phyloP scores from a whole-genome alignment of 352 stramenopile genomes.

The Stephanocyclus meneghinianus region DNA sequence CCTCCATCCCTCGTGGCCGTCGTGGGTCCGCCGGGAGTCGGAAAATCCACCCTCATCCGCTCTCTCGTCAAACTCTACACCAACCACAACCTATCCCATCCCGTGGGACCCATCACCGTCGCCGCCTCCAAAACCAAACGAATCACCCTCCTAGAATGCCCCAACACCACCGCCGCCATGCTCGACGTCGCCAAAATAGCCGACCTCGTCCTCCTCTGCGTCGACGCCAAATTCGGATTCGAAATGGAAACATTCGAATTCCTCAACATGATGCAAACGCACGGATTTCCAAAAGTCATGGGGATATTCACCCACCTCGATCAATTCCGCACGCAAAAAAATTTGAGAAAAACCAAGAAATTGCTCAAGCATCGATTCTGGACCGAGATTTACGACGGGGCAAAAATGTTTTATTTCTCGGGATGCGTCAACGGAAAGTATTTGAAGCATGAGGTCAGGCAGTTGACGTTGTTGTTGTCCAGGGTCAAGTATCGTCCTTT shows the following conservation, averaged over 20 bases:
- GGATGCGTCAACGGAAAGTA: constrained; percentile 98
- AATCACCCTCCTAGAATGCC: constrained; percentile 99
- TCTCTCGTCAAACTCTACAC: constrained; percentile 99
- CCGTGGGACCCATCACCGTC: constrained; percentile 98
- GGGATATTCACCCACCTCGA: constrained; percentile 99
- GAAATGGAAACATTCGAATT: constrained; percentile 99
- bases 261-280: constrained; percentile 97
- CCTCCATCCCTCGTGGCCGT: constrained; percentile 95
- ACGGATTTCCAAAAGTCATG: constrained; percentile 91
- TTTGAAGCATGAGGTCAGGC: constrained; percentile 98
- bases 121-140: constrained; percentile 96
- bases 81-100: constrained; percentile 94
- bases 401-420: constrained; percentile 91
- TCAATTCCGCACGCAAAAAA: constrained; percentile 97
- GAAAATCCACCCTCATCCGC: constrained; percentile 98
- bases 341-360: constrained; percentile 97
- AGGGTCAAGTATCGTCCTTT: constrained; percentile 97
- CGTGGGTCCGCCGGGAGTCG: constrained; percentile 94
- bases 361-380: constrained; percentile 98
- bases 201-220: constrained; percentile 96
- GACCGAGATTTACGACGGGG: constrained; percentile 93
- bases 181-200: constrained; percentile 97
- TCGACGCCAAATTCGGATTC: constrained; percentile 99
- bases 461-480: constrained; percentile 95
- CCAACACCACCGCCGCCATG: constrained; percentile 89